Conservation (phyloP, 441 rosid species). For the Aleurites moluccanus region DNA sequence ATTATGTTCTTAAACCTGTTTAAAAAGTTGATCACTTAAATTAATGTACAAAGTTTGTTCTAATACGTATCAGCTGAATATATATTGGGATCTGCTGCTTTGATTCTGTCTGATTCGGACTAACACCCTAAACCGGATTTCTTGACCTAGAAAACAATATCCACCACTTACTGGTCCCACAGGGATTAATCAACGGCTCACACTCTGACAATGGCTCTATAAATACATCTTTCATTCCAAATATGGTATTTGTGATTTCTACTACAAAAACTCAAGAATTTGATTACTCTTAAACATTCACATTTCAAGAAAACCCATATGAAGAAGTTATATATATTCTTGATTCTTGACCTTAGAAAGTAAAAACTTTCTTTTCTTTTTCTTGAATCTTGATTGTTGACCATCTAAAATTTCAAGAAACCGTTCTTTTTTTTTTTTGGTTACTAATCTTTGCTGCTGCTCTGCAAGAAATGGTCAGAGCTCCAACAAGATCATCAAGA, state of each 20-base stretch:
- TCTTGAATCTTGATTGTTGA: not conserved
- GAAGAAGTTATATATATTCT: too few relatives aligned
- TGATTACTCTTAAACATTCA: too few relatives aligned
- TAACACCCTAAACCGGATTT: constrained; percentile 25
- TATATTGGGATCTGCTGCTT: constrained; percentile 35
- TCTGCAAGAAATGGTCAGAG: constrained; percentile 28
- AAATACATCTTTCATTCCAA: not conserved
- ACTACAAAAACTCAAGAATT: not conserved
- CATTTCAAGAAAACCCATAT: too few relatives aligned
- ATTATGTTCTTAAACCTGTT: not conserved
- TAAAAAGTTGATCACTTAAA: not conserved
- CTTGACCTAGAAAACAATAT: not conserved
- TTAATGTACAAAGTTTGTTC: not conserved
- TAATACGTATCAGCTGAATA: constrained; percentile 22
- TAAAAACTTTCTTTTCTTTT: not conserved
- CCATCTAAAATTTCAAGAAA: not conserved
- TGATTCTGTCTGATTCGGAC: constrained; percentile 40
- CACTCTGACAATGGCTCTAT: constrained; percentile 2
- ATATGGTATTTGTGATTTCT: not conserved
- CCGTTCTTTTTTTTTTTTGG: not conserved
- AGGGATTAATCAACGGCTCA: constrained; percentile 4
- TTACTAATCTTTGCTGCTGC: not conserved
- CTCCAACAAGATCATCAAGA: constrained; percentile 5
- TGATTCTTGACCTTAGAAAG: not conserved
- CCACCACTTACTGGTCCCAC: not conserved